phyloP scores from a whole-genome alignment of 2,329 filamentous ascomycete genomes.

The Phaeomoniella chlamydospora region DNA sequence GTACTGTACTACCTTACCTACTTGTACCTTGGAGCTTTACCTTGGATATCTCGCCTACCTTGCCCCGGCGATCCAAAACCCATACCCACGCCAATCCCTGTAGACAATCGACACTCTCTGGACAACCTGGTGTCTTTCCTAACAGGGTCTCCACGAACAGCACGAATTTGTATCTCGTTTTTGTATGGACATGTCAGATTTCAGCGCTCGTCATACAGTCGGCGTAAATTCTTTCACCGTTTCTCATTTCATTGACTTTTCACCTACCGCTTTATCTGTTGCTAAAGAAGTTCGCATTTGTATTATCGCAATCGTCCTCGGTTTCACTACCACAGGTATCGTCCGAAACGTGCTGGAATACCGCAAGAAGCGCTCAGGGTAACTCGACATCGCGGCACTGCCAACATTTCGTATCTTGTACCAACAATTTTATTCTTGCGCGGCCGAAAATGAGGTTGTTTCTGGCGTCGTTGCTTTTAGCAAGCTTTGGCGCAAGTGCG shows the following conservation, averaged over 20 bases:
- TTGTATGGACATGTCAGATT: constrained; percentile 26
- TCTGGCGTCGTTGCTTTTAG: constrained; percentile 1
- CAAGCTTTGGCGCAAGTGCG: constrained; percentile 3
- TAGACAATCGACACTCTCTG: no score
- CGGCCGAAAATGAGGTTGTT: not conserved
- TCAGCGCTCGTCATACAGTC: constrained; percentile 30
- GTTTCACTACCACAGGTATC: constrained; percentile 25
- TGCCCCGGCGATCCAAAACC: no score
- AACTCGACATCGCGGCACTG: not conserved
- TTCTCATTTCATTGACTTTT: constrained; percentile 36
- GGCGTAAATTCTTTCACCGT: constrained; percentile 27
- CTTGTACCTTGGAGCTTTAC: no score
- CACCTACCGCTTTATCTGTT: constrained; percentile 31
- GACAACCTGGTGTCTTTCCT: no score
- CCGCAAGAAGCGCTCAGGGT: constrained; percentile 1
- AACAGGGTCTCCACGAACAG: no score
- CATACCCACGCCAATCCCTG: no score
- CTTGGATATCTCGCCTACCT: no score
- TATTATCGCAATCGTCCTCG: constrained; percentile 33
- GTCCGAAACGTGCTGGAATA: constrained; percentile 9
- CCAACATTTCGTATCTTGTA: constrained; percentile 1
- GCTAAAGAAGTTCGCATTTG: constrained; percentile 36
- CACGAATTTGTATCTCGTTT: no score
- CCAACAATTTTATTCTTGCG: not conserved
- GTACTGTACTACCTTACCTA: no score